Evolutionary conservation across 495 filamentous ascomycete species (phyloP).

Genomic region (Halenospora varia): DNA sequence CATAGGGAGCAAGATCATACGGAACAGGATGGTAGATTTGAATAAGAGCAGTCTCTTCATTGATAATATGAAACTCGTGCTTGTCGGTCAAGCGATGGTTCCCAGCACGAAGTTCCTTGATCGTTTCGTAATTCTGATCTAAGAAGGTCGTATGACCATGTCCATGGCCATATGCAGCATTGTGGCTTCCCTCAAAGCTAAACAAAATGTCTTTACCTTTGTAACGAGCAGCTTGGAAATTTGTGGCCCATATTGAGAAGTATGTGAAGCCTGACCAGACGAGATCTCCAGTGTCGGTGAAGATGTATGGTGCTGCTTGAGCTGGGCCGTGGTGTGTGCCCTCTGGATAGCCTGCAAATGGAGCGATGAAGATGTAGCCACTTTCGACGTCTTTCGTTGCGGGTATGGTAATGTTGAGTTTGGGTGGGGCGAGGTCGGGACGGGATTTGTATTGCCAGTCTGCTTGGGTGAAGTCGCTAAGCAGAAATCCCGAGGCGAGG

Average conservation of each 20-base stretch:
- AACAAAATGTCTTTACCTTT: slow-evolving; percentile 19
- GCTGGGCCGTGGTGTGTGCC: slow-evolving; percentile 47
- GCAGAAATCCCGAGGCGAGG: background rate
- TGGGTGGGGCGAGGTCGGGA: slow-evolving; percentile 50
- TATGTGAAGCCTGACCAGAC: slow-evolving; percentile 54
- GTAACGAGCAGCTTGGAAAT: slow-evolving; percentile 28
- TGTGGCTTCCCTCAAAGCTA: slow-evolving; percentile 48
- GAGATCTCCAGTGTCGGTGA: slow-evolving; percentile 48
- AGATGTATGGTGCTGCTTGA: slow-evolving; percentile 52
- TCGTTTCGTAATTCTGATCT: slow-evolving; percentile 12
- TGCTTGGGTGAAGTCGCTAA: slow-evolving; percentile 29
- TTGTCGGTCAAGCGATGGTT: slow-evolving; percentile 5
- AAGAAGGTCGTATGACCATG: slow-evolving; percentile 13
- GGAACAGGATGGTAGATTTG: slow-evolving; percentile 42
- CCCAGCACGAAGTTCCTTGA: slow-evolving; percentile 6
- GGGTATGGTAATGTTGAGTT: slow-evolving; percentile 52
- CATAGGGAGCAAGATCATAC: slow-evolving; percentile 42
- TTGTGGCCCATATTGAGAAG: slow-evolving; percentile 50
- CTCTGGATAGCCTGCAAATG: slow-evolving; percentile 45
- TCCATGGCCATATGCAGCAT: slow-evolving; percentile 46
- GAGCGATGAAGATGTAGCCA: slow-evolving; percentile 52
- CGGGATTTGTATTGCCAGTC: slow-evolving; percentile 56
- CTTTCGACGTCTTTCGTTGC: slow-evolving; percentile 42
- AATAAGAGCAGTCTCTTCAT: slow-evolving; percentile 46
- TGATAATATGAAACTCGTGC: slow-evolving; percentile 46